Evolutionary conservation across 768 basidiomycete genomes (phyloP), one percentile per base, ranked within the genome.

Genomic region (Sarcodon aspratus): DNA sequence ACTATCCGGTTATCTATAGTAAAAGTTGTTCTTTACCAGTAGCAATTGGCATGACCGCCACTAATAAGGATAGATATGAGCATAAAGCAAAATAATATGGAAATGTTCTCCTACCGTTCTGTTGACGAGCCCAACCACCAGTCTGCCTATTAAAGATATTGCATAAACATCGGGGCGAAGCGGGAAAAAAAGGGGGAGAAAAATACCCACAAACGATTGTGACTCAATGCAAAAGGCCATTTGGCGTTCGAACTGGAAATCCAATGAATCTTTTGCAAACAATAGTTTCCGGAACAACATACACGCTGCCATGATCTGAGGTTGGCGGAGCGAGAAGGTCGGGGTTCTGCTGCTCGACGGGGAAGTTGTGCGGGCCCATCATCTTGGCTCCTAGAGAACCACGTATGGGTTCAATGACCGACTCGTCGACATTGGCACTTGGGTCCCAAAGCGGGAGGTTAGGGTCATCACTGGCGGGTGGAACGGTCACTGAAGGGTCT

Each of bases 111-210:
- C 15, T 46, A 75, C 80, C 51, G 52, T 78, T 83, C 59, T 81
- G 73, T 56, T 79, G 70, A 43, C 79, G 69, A 31, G 80, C 75
- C 79, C 80, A 83, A 1, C 82, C 82, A n/a, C 80, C 82, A 4
- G 69, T 67, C 47, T 73, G 71, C 21, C 21, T 27, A 5, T 27
- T 27, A 5, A 27, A 27, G 21, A 27, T 27, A 27, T 27, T 27
- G n/a, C n/a, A n/a, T n/a, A n/a, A n/a, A n/a, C n/a, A n/a, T n/a
- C n/a, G 21, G 21, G 21, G 21, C 21, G 5, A 27, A 27, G 21
- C 21, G 21, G 21, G 5, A 27, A 27, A 27, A 27, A 27, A 27
- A 27, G 21, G 21, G 21, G 5, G 21, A 27, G 21, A 27, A 27
- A 27, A 27, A 27, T 27, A 27, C 21, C 21, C 21, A 27, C 7